These are phyloP conservation scores for Euryodendron excelsum DNA, from an alignment of 148 eudicot genomes.

Conservation along the genomic window DNA sequence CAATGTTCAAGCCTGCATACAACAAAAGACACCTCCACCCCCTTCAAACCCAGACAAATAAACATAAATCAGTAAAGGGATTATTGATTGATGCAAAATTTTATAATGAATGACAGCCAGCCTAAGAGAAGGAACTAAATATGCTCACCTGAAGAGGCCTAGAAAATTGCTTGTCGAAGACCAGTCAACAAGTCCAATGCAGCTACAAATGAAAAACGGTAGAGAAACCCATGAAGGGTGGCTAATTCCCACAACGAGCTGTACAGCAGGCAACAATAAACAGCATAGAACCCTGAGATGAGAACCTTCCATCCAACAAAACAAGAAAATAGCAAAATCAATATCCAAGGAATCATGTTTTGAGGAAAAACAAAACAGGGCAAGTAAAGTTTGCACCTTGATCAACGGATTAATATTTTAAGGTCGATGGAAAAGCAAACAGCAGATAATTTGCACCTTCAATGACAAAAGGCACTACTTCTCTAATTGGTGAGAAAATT, in stretches of 20 bases:
- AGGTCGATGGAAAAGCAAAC: too few relatives aligned
- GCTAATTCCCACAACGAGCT: constrained; percentile 39
- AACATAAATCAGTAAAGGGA: constrained; percentile 15
- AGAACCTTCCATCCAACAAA: constrained; percentile 28
- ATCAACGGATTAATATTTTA: too few relatives aligned
- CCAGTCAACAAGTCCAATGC: constrained; percentile 48
- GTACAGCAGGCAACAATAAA: constrained; percentile 39
- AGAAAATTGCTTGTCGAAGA: constrained; percentile 42
- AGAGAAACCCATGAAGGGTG: constrained; percentile 42
- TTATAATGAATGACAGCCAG: not conserved
- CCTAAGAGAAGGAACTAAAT: not conserved
- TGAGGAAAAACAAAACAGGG: too few relatives aligned
- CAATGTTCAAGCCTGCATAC: constrained; percentile 64
- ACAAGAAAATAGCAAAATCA: constrained; percentile 11
- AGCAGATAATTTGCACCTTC: not conserved
- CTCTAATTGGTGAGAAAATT: too few relatives aligned
- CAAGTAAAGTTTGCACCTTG: too few relatives aligned
- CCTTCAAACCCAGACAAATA: constrained; percentile 41
- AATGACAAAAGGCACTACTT: too few relatives aligned
- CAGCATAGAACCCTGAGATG: constrained; percentile 31
- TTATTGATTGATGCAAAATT: not conserved
- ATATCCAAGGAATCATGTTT: constrained; percentile 5
- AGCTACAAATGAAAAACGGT: constrained; percentile 46
- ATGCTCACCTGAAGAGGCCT: constrained; percentile 40
- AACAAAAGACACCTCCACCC: constrained; percentile 83